Percentiles rank a stretch among this genome's conserved stretches.
These are phyloP conservation scores for Bertia moriformis DNA, from an alignment of 2,329 filamentous ascomycete genomes.

Conservation along the genomic window DNA sequence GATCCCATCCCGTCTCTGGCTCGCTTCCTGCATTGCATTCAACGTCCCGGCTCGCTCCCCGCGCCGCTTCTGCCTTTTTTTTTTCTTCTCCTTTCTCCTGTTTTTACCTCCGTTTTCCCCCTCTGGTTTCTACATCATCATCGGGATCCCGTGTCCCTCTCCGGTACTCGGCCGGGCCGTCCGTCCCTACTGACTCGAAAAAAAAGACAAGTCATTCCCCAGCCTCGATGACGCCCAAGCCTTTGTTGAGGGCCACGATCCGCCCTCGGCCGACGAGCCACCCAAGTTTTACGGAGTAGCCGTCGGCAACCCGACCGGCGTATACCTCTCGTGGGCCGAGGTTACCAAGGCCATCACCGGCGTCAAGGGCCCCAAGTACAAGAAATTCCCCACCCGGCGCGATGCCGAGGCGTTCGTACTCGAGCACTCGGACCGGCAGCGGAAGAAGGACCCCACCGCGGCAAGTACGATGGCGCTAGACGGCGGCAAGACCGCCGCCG, in stretches of 20 bases:
- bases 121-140: too few species aligned
- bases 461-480: slow-evolving; percentile 10
- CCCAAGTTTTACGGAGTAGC: slow-evolving; percentile 46
- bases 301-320: slow-evolving; percentile 38
- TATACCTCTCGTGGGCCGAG: slow-evolving; percentile 51
- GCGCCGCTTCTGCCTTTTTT: too few species aligned
- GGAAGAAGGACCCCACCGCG: too few species aligned
- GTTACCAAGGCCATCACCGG: slow-evolving; percentile 62
- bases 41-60: too few species aligned
- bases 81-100: too few species aligned
- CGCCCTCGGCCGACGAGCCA: slow-evolving; percentile 18
- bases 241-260: slow-evolving; percentile 52
- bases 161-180: too few species aligned
- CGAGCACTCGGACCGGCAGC: slow-evolving; percentile 19
- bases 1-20: neutral
- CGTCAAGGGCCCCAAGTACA: slow-evolving; percentile 55
- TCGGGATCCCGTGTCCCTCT: too few species aligned
- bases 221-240: slow-evolving; percentile 62
- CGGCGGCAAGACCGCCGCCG: neutral
- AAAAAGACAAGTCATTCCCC: too few species aligned
- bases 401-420: slow-evolving; percentile 70
- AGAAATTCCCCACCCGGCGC: slow-evolving; percentile 49
- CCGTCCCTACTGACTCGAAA: too few species aligned
- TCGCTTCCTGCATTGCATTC: too few species aligned
- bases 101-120: too few species aligned